Conservation (phyloP, 164 flowering plant genomes). For the Vitis vinifera region DNA sequence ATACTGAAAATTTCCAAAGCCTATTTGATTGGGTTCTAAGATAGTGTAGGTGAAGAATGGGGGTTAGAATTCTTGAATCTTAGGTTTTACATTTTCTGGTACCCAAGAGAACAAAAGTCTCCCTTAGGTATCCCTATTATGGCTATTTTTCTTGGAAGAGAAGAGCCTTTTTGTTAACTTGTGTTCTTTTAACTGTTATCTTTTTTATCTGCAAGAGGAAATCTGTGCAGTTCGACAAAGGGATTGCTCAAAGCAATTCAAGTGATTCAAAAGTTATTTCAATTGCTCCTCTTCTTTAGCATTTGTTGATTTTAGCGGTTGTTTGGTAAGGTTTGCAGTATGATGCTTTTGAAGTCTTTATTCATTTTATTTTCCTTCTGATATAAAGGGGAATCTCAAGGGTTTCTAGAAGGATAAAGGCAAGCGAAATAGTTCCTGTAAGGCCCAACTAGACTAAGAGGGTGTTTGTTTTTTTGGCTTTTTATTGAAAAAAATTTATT, state of each 20-base stretch:
- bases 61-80: no score
- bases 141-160: no score
- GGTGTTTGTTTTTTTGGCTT: no score
- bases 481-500: no score
- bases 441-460: conserved; percentile 5
- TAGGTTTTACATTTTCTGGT: no score
- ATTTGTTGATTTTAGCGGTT: background rate
- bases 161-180: background rate
- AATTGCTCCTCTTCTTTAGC: background rate
- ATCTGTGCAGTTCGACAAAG: no score
- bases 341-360: background rate
- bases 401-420: conserved; percentile 30
- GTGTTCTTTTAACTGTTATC: background rate
- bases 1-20: background rate
- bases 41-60: no score
- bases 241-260: background rate
- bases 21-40: no score
- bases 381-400: conserved; percentile 31
- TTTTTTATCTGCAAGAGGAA: conserved; percentile 14
- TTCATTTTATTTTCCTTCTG: background rate
- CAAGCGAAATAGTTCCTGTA: conserved; percentile 37
- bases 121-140: no score
- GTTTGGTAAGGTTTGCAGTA: background rate
- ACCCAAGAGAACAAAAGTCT: no score
- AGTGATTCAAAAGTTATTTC: conserved; percentile 24